These are phyloP conservation scores for Phascolomyces articulosus DNA, from an alignment of 371 early-diverging fungal species.

Conservation along the genomic window DNA sequence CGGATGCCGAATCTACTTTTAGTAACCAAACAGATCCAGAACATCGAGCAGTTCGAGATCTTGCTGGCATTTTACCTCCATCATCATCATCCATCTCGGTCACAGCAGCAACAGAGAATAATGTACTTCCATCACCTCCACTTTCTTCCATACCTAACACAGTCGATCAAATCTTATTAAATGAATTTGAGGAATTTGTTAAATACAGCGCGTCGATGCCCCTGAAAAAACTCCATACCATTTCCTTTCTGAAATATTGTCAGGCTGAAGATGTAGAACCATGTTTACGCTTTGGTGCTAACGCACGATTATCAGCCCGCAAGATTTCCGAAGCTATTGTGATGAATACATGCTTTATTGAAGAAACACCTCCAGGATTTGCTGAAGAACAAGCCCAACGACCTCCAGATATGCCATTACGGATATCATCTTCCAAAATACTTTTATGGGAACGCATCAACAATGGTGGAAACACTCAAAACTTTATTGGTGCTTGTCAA, in stretches of 20 bases:
- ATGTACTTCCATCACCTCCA: neutral
- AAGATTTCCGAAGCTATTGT: conserved; percentile 89
- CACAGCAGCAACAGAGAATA: neutral
- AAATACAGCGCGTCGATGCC: conserved; percentile 59
- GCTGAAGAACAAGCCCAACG: conserved; percentile 70
- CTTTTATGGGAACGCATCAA: conserved; percentile 71
- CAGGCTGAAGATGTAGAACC: conserved; percentile 90
- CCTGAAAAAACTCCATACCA: conserved; percentile 70
- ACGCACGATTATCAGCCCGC: conserved; percentile 79
- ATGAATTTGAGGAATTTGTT: conserved; percentile 85
- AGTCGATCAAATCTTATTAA: conserved; percentile 67
- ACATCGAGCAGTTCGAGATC: conserved; percentile 19
- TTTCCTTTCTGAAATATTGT: conserved; percentile 83
- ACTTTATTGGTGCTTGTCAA: conserved; percentile 73
- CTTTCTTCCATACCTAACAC: conserved; percentile 3
- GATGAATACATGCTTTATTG: conserved; percentile 77
- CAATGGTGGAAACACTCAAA: conserved; percentile 41
- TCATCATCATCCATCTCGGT: neutral
- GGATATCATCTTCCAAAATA: conserved; percentile 59
- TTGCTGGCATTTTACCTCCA: conserved; percentile 8
- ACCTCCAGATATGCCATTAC: conserved; percentile 52
- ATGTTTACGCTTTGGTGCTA: conserved; percentile 87
- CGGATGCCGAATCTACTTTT: conserved; percentile 5
- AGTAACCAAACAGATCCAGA: conserved; percentile 12
- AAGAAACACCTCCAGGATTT: conserved; percentile 71